Base-by-base conservation (phyloP, 2,329 filamentous ascomycete genomes). In the Elsinoe perseae region DNA sequence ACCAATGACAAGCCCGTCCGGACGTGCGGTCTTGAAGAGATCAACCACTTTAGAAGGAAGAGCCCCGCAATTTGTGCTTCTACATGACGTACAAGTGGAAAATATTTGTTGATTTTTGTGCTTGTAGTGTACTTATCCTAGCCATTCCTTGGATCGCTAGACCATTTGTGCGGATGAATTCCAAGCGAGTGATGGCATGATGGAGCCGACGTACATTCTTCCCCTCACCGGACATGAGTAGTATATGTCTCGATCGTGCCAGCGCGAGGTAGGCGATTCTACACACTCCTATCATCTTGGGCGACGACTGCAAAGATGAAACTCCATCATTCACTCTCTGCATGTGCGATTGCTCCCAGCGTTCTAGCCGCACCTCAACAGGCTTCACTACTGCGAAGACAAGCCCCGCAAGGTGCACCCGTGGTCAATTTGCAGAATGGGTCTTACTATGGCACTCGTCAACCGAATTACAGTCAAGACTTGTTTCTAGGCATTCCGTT, bases 401-500 rank as follows among this genome's bases (percentile, higher is more conserved):
- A 54, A 12, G 54, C 55, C 46, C 50, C 59, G 14, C 21, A 8
- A 9, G 40, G 21, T 20, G 59, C 56, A 32, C 72, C 73, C 2
- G 68, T 63, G 0, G 73, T 65, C 14, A 63, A 59, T 1, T 58
- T 73, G 52, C 71, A 72, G 62, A 77, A 77, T 59, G 74, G 74
- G 21, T 71, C 73, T 0, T 69, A 72, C 54, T 59, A 63, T 44
- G 74, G 74, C n/a, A 50, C 70, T 1, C 64, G 74, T 59, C 69
- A 67, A 9, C 53, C 60, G n/a, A 64, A 68, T 30, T 71, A 71
- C 54, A 61, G 69, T 36, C 71, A 74, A 60, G 72, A 75, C 50
- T 61, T 70, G 50, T 75, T 73, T 61, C 66, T 75, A 6, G 73
- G 73, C 2, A 64, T 65, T 3, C 63, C 62, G 4, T 66, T 61